Evolutionary conservation across 2,329 filamentous ascomycete genomes (phyloP).

Genomic region (Xylaria sp.): DNA sequence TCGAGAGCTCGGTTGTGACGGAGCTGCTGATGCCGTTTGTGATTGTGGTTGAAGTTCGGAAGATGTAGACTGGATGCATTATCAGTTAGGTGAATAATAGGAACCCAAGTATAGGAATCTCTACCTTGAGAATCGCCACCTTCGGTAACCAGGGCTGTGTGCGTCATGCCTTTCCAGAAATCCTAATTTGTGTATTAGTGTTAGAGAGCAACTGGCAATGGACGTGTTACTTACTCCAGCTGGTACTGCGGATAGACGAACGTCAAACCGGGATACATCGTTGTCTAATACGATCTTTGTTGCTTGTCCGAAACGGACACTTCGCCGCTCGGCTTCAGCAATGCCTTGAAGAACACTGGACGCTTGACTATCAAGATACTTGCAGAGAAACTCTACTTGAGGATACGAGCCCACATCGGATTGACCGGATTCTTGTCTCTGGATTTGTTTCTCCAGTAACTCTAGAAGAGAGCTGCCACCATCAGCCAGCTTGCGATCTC

Average conservation of each 20-base stretch:
- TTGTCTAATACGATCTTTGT: conserved; percentile 58
- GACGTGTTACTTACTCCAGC: conserved; percentile 53
- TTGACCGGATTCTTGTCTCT: conserved; percentile 59
- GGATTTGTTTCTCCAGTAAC: conserved; percentile 61
- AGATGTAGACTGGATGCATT: conserved; percentile 64
- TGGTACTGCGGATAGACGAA: conserved; percentile 62
- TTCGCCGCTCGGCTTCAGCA: conserved; percentile 74
- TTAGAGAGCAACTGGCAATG: not conserved
- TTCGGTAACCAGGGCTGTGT: conserved; percentile 57
- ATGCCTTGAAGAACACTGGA: conserved; percentile 73
- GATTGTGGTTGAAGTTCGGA: conserved; percentile 63
- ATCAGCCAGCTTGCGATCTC: conserved; percentile 57
- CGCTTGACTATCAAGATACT: conserved; percentile 67
- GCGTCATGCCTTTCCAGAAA: conserved; percentile 51
- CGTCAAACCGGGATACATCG: conserved; percentile 64
- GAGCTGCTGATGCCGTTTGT: conserved; percentile 69
- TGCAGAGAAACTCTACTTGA: conserved; percentile 72
- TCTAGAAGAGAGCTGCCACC: conserved; percentile 60
- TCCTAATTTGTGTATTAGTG: conserved; percentile 47
- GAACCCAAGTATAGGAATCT: not conserved
- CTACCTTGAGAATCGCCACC: conserved; percentile 53
- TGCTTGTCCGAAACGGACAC: conserved; percentile 72
- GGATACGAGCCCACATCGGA: conserved; percentile 64
- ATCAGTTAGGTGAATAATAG: not conserved
- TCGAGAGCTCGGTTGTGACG: conserved; percentile 53